Evolutionary conservation across 2,329 filamentous ascomycete species (phyloP), one percentile per base, ranked within the genome.

Genomic region (Fusarium fujikuroi): DNA sequence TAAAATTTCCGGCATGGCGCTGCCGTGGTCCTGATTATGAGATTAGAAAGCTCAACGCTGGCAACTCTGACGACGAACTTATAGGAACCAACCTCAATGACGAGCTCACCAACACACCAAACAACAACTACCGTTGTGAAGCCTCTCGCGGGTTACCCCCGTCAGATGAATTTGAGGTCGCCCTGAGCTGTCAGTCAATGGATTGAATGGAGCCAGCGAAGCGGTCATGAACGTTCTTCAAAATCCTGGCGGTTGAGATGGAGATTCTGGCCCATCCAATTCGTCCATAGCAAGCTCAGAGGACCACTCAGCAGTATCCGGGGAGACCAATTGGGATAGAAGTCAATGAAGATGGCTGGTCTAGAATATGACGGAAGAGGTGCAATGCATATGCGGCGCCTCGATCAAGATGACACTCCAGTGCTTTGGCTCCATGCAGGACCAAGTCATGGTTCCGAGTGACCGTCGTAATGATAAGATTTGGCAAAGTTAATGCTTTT

Each of bases 151-250:
- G 32, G 64, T 49, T 43, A 61, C 68, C 21, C 63, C 66, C 43
- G 52, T 64, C 43, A 60, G 67, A 37, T 65, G 60, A 39, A 53
- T 49, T n/a, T 63, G 62, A 50, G 42, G 60, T 37, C 47, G 70
- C 49, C 62, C 37, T 50, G 63, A 60, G 50, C 46, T 73, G 36
- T 60, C 67, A 28, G 59, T 67, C 39, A 58, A 62, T 30, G 40
- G 52, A 32, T 46, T 60, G 23, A 76, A 76, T 63, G 64, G 65
- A 54, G 72, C 69, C 66, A 77, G 58, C 60, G 69, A 77, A 64
- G 75, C 64, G 52, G 65, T 60, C 44, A 67, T 66, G 59, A 60
- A 67, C 23, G 46, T 60, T 42, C 46, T 60, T 37, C 56, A 52
- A 69, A 53, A 66, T 50, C 23, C 34, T 63, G 23, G 28, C 64